Conservation (phyloP, 140 eudicot species). For the Senecio squalidus region DNA sequence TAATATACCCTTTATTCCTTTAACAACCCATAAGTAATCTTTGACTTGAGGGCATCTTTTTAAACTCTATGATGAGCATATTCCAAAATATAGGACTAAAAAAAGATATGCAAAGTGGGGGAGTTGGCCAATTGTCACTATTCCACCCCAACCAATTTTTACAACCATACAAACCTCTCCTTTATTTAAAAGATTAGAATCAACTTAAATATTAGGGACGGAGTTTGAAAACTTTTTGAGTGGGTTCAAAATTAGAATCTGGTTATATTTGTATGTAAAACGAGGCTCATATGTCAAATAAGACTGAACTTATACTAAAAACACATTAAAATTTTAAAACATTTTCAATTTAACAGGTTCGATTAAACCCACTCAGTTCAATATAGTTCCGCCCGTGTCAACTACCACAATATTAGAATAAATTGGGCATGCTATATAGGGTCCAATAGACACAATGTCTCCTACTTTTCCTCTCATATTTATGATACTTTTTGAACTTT, state of each 20-base stretch:
- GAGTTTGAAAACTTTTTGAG: too few species aligned
- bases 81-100: slow-evolving; percentile 22
- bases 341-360: too few species aligned
- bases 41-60: slow-evolving; percentile 26
- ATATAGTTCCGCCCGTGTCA: too few species aligned
- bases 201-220: too few species aligned
- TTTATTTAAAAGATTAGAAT: slow-evolving; percentile 22
- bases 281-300: too few species aligned
- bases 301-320: too few species aligned
- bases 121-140: slow-evolving; percentile 21
- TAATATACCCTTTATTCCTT: slow-evolving; percentile 1
- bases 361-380: too few species aligned
- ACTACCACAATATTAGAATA: not conserved
- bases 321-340: too few species aligned
- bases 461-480: not conserved
- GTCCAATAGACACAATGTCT: not conserved
- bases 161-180: slow-evolving; percentile 11
- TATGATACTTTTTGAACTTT: not conserved
- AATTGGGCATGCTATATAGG: not conserved
- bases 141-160: not conserved
- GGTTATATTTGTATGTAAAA: too few species aligned
- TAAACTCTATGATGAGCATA: slow-evolving; percentile 29
- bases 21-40: slow-evolving; percentile 7
- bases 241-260: too few species aligned
- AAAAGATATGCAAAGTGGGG: slow-evolving; percentile 17